A percentile compares a stretch with the other conserved stretches of the same genome.
These are phyloP conservation scores for Suillus spraguei DNA, from an alignment of 768 basidiomycete genomes.

Conservation along the genomic window DNA sequence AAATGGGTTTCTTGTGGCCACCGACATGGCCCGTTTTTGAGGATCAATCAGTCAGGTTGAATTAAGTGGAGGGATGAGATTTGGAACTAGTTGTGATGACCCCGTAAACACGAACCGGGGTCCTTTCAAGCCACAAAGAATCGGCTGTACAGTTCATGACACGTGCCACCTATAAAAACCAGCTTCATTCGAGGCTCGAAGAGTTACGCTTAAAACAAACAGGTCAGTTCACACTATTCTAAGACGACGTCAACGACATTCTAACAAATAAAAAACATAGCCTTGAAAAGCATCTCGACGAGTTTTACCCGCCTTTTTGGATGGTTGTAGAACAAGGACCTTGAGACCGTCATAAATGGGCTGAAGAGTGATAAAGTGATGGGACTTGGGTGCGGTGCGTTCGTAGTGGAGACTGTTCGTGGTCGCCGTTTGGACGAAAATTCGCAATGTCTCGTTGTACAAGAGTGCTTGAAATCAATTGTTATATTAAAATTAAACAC, in stretches of 20 bases:
- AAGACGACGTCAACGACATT: background rate
- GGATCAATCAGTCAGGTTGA: constrained; percentile 12
- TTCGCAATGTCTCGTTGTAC: constrained; percentile 95
- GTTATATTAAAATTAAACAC: background rate
- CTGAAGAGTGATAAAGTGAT: constrained; percentile 71
- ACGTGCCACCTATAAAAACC: constrained; percentile 26
- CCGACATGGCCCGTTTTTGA: constrained; percentile 79
- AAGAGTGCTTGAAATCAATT: constrained; percentile 25
- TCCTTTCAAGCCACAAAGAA: constrained; percentile 43
- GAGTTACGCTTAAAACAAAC: constrained; percentile 59
- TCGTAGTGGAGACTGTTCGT: constrained; percentile 63
- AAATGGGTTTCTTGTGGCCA: constrained; percentile 87
- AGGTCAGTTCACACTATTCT: constrained; percentile 45
- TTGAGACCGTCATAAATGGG: constrained; percentile 81
- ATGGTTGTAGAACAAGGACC: constrained; percentile 77
- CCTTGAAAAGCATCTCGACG: constrained; percentile 90
- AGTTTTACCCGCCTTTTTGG: constrained; percentile 66
- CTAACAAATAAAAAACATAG: constrained; percentile 34
- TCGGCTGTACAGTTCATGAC: constrained; percentile 39
- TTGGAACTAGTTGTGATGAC: constrained; percentile 10
- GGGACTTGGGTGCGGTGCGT: constrained; percentile 89
- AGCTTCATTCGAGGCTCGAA: background rate
- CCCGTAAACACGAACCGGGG: constrained; percentile 39
- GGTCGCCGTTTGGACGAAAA: constrained; percentile 61
- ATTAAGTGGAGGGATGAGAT: background rate